phyloP scores from a whole-genome alignment of 768 basidiomycete genomes.

The Pulveroboletus sp. region DNA sequence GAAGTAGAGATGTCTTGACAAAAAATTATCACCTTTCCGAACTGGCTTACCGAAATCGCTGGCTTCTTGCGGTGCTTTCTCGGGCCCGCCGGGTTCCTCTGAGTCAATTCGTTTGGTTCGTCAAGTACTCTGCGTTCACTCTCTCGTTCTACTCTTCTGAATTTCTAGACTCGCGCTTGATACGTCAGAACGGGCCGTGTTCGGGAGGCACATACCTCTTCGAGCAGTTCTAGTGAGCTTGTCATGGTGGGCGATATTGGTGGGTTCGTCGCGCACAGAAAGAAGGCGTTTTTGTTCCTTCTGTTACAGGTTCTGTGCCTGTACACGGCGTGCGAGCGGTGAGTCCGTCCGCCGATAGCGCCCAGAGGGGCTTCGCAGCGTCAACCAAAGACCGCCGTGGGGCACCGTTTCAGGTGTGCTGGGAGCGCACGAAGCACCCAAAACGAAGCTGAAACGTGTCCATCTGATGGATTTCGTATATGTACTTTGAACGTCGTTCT shows the following conservation, averaged over 20 bases:
- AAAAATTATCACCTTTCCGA: slow-evolving; percentile 49
- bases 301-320: neutral
- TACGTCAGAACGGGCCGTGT: neutral
- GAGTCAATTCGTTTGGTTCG: slow-evolving; percentile 20
- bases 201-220: slow-evolving; percentile 22
- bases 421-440: neutral
- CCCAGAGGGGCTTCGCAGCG: neutral
- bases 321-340: slow-evolving; percentile 8
- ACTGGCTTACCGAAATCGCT: slow-evolving; percentile 57
- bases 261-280: neutral
- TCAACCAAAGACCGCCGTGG: neutral
- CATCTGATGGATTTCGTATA: slow-evolving; percentile 9
- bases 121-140: slow-evolving; percentile 48
- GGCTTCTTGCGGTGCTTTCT: slow-evolving; percentile 41
- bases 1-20: neutral
- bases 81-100: slow-evolving; percentile 9
- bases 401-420: neutral
- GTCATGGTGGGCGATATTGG: slow-evolving; percentile 14
- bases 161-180: slow-evolving; percentile 39
- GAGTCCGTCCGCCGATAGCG: neutral
- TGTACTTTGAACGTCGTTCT: neutral
- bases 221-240: slow-evolving; percentile 24
- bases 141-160: slow-evolving; percentile 56
- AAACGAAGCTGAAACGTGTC: slow-evolving; percentile 6
- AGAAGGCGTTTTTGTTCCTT: neutral